Percentiles rank a stretch among this genome's conserved stretches.
Evolutionary conservation across 495 filamentous ascomycete species (phyloP).

Genomic region (Barbatosphaeria neglecta): DNA sequence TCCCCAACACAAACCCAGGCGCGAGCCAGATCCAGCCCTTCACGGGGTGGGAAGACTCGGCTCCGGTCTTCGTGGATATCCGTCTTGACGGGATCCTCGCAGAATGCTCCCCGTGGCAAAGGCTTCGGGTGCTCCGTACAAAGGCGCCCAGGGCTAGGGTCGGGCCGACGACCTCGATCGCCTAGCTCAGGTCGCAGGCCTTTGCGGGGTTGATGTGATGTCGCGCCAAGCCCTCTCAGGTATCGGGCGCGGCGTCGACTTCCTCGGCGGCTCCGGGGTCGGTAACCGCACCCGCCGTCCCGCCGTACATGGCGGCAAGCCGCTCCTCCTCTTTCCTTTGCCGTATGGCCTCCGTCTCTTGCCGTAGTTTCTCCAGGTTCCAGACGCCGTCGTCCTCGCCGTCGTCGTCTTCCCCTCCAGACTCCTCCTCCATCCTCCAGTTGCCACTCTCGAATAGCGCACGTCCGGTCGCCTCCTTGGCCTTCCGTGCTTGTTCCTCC

Average conservation of each 20-base stretch:
- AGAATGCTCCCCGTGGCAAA: too few species aligned
- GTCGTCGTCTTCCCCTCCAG: slow-evolving; percentile 45
- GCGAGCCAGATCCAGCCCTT: too few species aligned
- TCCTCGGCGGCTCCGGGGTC: slow-evolving; percentile 1
- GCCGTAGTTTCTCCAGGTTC: slow-evolving; percentile 66
- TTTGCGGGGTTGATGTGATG: too few species aligned
- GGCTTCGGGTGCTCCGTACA: too few species aligned
- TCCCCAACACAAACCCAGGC: too few species aligned
- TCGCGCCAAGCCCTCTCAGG: background rate
- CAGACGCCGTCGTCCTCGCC: slow-evolving; percentile 46
- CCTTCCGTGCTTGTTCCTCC: slow-evolving; percentile 72
- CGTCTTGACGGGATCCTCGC: too few species aligned
- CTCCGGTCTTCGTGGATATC: too few species aligned
- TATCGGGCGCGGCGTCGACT: background rate
- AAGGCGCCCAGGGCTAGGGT: too few species aligned
- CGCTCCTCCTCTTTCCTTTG: slow-evolving; percentile 53
- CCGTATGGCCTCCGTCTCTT: slow-evolving; percentile 56
- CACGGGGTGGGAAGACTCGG: too few species aligned
- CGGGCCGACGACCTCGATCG: too few species aligned
- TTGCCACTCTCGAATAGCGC: slow-evolving; percentile 93
- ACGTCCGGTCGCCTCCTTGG: slow-evolving; percentile 91
- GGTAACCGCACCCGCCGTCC: background rate
- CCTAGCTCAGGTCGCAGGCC: too few species aligned
- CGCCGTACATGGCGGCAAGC: slow-evolving; percentile 18
- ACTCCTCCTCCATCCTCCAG: slow-evolving; percentile 64